Conservation (phyloP, 768 basidiomycete species). For the Crucibulum laeve region DNA sequence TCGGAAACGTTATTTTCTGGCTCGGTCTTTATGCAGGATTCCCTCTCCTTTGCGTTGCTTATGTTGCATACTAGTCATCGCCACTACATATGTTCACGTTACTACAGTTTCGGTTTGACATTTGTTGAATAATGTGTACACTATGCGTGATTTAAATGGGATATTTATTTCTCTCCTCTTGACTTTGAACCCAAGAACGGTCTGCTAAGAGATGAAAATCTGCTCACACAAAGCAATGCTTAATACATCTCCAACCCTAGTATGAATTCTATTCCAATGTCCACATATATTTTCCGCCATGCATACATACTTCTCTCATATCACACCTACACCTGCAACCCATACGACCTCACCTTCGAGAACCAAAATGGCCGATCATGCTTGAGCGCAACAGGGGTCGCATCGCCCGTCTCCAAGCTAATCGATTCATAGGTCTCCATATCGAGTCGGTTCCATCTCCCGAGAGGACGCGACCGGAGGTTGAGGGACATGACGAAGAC, state of each 20-base stretch:
- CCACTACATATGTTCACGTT: background rate
- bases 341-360: slow-evolving; percentile 79
- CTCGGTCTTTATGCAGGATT: slow-evolving; percentile 88
- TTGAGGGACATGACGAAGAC: slow-evolving; percentile 70
- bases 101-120: no score
- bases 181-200: no score
- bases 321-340: no score
- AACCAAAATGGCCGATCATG: slow-evolving; percentile 94
- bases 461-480: slow-evolving; percentile 74
- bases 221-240: no score
- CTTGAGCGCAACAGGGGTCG: slow-evolving; percentile 63
- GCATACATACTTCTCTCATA: no score
- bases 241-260: no score
- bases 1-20: slow-evolving; percentile 93
- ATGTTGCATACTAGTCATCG: slow-evolving; percentile 34
- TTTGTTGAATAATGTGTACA: slow-evolving; percentile 1
- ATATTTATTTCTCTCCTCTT: no score
- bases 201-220: no score
- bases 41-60: slow-evolving; percentile 84
- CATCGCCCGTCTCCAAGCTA: slow-evolving; percentile 71
- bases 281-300: no score
- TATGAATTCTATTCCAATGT: no score
- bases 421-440: slow-evolving; percentile 72
- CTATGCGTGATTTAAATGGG: background rate
- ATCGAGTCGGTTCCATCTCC: slow-evolving; percentile 81